These are phyloP conservation scores for Lecanoromycetidae sp. DNA, from an alignment of 2,329 filamentous ascomycete genomes.

Conservation along the genomic window DNA sequence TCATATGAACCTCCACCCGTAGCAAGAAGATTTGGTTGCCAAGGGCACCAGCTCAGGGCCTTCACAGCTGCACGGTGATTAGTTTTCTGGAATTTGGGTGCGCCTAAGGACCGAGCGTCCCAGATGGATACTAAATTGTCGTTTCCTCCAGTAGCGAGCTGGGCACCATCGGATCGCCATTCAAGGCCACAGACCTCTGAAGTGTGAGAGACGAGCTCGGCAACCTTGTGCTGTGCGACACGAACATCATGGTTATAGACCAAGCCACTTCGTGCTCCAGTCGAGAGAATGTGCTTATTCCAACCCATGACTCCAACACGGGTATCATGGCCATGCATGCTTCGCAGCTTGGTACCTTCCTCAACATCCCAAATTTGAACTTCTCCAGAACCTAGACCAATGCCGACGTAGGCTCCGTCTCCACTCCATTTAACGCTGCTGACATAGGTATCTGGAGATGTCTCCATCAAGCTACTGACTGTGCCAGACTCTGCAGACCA, in stretches of 20 bases:
- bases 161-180: conserved; percentile 91
- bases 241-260: conserved; percentile 99
- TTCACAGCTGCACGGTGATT: conserved; percentile 99
- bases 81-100: conserved; percentile 98
- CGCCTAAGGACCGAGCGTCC: conserved; percentile 85
- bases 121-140: conserved; percentile 99
- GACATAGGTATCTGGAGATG: conserved; percentile 80
- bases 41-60: conserved; percentile 96
- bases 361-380: conserved; percentile 99
- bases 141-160: conserved; percentile 94
- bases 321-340: conserved; percentile 95
- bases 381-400: conserved; percentile 88
- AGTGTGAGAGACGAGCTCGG: conserved; percentile 91
- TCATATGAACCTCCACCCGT: conserved; percentile 95
- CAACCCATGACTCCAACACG: conserved; percentile 97
- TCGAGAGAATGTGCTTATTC: conserved; percentile 97
- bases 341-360: conserved; percentile 87
- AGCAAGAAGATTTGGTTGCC: conserved; percentile 93
- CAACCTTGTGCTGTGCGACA: conserved; percentile 93
- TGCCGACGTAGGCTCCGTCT: conserved; percentile 90
- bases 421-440: conserved; percentile 98
- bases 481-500: conserved; percentile 93
- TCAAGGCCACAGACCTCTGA: conserved; percentile 97
- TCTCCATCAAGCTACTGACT: conserved; percentile 81
- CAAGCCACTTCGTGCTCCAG: conserved; percentile 83